These are phyloP conservation scores for Trichosporon sp. DNA, from an alignment of 1,284 basidiomycete genomes.

Conservation along the genomic window DNA sequence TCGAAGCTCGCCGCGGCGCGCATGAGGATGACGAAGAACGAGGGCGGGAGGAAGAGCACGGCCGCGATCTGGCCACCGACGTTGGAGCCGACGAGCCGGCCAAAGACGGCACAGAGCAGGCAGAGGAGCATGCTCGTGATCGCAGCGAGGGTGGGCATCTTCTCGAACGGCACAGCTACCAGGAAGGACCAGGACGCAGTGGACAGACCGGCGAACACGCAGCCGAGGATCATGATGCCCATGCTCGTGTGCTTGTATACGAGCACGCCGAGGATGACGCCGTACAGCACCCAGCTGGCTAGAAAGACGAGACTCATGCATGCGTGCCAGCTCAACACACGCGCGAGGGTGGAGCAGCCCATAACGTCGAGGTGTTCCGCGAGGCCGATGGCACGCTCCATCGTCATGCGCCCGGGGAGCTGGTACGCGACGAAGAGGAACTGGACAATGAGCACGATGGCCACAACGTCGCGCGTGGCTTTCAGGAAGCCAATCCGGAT, in stretches of 20 bases:
- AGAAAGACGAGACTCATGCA: constrained; percentile 64
- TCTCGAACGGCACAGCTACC: constrained; percentile 41
- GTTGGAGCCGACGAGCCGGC: constrained; percentile 62
- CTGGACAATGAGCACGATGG: constrained; percentile 67
- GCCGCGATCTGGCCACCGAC: constrained; percentile 63
- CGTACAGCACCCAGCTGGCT: constrained; percentile 68
- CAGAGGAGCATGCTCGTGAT: constrained; percentile 25
- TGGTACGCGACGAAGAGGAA: constrained; percentile 73
- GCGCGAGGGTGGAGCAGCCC: constrained; percentile 69
- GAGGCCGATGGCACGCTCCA: constrained; percentile 65
- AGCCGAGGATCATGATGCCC: constrained; percentile 66
- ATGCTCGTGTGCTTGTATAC: constrained; percentile 68
- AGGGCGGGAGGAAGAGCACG: constrained; percentile 71
- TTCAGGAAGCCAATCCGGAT: constrained; percentile 65
- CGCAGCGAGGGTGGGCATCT: constrained; percentile 38
- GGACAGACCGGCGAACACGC: constrained; percentile 65
- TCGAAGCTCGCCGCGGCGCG: constrained; percentile 70
- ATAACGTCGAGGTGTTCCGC: constrained; percentile 72
- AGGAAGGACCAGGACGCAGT: constrained; percentile 44
- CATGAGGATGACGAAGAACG: constrained; percentile 72
- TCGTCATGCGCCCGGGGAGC: constrained; percentile 68
- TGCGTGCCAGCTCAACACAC: constrained; percentile 69
- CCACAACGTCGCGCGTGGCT: constrained; percentile 66
- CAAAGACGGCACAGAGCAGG: constrained; percentile 62
- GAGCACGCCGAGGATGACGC: constrained; percentile 65